These are phyloP conservation scores for Aspergillus egyptiacus DNA, from an alignment of 495 filamentous ascomycete genomes.

Conservation along the genomic window DNA sequence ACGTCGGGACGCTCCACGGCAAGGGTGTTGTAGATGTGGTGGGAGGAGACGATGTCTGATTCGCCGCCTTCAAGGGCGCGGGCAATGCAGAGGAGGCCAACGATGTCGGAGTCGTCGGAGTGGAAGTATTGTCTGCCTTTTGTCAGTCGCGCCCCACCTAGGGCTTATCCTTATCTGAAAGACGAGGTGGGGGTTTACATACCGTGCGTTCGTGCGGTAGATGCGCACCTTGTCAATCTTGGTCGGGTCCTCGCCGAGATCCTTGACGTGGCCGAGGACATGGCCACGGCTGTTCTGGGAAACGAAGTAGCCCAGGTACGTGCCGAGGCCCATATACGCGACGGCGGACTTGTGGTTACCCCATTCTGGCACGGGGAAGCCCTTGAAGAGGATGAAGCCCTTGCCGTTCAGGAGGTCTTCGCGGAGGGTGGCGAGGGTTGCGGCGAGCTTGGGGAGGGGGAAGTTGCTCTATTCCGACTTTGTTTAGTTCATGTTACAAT, in stretches of 20 bases:
- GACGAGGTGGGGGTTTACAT: constrained; percentile 18
- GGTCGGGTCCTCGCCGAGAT: constrained; percentile 74
- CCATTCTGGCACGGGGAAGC: constrained; percentile 71
- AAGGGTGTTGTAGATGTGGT: constrained; percentile 77
- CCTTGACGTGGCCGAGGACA: constrained; percentile 86
- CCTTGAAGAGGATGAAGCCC: constrained; percentile 86
- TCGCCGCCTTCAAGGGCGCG: constrained; percentile 78
- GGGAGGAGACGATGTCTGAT: constrained; percentile 71
- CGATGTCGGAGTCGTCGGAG: constrained; percentile 74
- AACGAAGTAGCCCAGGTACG: constrained; percentile 78
- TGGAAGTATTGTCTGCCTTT: constrained; percentile 64
- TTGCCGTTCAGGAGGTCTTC: constrained; percentile 74
- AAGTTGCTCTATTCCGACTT: constrained; percentile 36
- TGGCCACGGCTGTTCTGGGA: constrained; percentile 85
- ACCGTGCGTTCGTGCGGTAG: constrained; percentile 81
- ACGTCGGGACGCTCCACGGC: constrained; percentile 73
- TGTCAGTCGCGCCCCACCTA: neutral
- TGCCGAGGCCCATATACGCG: constrained; percentile 87
- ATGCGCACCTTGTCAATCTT: constrained; percentile 80
- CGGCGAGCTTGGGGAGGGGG: constrained; percentile 55
- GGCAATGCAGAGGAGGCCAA: constrained; percentile 79
- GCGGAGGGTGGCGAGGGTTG: constrained; percentile 51
- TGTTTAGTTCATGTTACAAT: neutral
- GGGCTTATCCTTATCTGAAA: neutral
- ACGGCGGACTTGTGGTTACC: constrained; percentile 72